Conservation (phyloP, 495 filamentous ascomycete species). For the Neurospora sp. region DNA sequence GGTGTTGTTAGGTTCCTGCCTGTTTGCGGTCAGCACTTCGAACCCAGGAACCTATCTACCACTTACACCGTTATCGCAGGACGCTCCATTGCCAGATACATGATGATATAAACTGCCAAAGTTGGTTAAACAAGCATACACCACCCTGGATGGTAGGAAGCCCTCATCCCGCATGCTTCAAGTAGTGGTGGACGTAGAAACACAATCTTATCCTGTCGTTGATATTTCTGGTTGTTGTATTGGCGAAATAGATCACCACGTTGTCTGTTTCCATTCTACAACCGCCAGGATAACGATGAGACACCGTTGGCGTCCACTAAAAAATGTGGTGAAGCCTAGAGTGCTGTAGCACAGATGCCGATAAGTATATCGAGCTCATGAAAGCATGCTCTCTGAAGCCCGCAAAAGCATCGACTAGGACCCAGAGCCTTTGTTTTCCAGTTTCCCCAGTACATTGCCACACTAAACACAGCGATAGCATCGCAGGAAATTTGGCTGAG, state of each 20-base stretch:
- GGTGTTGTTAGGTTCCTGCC: neutral
- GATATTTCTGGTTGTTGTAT: neutral
- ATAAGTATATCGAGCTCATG: neutral
- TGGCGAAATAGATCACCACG: neutral
- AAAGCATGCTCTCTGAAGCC: neutral
- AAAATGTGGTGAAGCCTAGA: neutral
- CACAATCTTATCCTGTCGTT: neutral
- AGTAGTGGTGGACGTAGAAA: neutral
- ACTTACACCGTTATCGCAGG: neutral
- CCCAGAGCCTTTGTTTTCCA: neutral
- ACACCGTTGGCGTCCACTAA: neutral
- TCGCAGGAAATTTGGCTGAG: neutral
- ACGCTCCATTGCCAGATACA: neutral
- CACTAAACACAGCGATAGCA: neutral
- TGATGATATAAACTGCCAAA: neutral
- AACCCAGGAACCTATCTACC: neutral
- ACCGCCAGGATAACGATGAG: neutral
- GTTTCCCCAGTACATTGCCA: neutral
- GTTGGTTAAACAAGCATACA: neutral
- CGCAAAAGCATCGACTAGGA: neutral
- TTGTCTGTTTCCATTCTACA: neutral
- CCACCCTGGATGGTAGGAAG: neutral
- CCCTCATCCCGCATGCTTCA: neutral
- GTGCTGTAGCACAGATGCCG: neutral
- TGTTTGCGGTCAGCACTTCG: neutral